Evolutionary conservation across 441 rosid species (phyloP).

Genomic region (Hura crepitans): DNA sequence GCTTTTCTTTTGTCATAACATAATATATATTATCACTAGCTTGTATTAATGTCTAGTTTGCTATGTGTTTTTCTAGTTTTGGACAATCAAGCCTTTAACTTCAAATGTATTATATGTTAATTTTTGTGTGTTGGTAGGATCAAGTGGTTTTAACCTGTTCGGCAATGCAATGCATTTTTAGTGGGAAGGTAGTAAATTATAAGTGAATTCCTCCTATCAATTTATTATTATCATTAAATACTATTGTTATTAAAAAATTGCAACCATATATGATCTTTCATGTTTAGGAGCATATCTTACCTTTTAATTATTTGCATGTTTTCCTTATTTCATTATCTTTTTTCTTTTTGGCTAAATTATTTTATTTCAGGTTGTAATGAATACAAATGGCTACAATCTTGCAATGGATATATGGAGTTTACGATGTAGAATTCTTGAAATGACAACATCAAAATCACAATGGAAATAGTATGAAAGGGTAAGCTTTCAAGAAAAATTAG

Average conservation of each 20-base stretch:
- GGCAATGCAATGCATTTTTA: no score
- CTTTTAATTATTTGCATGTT: no score
- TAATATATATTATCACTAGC: no score
- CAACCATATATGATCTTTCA: neutral
- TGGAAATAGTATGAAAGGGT: conserved; percentile 98
- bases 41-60: no score
- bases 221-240: neutral
- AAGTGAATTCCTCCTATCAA: neutral
- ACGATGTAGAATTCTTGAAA: conserved; percentile 94
- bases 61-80: no score
- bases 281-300: neutral
- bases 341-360: conserved; percentile 10
- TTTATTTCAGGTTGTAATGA: conserved; percentile 76
- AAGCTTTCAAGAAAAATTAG: conserved; percentile 24
- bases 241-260: neutral
- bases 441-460: conserved; percentile 93
- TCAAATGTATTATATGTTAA: no score
- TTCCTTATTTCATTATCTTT: conserved; percentile 6
- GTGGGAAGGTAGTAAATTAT: neutral
- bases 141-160: no score
- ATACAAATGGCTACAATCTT: conserved; percentile 72
- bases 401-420: conserved; percentile 95
- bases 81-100: no score
- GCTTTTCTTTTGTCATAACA: no score
- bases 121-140: no score